These are phyloP conservation scores for Triticum dicoccoides DNA, from an alignment of 176 grass and related monocot species.

Conservation along the genomic window DNA sequence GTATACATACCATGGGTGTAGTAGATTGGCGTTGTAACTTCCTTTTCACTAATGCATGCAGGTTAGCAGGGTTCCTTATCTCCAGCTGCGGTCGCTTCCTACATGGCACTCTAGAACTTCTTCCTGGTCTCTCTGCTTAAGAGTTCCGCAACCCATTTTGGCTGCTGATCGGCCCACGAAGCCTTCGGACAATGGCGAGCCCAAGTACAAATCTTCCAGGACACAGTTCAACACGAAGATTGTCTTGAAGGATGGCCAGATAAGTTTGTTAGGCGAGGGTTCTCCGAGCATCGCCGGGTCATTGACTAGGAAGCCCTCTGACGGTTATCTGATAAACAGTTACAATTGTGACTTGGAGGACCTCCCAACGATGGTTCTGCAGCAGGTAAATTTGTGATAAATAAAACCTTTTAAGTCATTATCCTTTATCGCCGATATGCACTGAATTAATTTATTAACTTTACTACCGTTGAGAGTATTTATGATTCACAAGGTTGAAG, in stretches of 20 bases:
- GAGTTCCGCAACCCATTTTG: constrained; percentile 67
- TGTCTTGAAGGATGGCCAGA: constrained; percentile 78
- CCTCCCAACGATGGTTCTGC: constrained; percentile 87
- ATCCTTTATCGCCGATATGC: background rate
- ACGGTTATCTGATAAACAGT: constrained; percentile 48
- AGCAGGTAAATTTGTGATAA: constrained; percentile 63
- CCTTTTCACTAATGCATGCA: constrained; percentile 40
- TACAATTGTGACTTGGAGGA: constrained; percentile 93
- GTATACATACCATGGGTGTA: background rate
- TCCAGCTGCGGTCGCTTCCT: constrained; percentile 68
- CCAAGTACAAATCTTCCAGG: constrained; percentile 52
- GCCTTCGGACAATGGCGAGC: constrained; percentile 40
- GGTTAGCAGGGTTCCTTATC: constrained; percentile 83
- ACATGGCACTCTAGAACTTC: constrained; percentile 94
- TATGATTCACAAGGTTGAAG: background rate
- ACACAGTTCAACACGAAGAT: constrained; percentile 83
- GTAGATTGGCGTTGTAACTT: constrained; percentile 12
- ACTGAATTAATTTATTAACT: background rate
- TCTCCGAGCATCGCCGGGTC: constrained; percentile 67
- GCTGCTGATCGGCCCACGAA: constrained; percentile 33
- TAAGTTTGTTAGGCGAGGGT: constrained; percentile 78
- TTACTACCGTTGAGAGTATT: constrained; percentile 1
- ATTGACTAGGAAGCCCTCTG: constrained; percentile 46
- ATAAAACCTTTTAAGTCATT: background rate
- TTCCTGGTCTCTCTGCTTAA: constrained; percentile 87